Evolutionary conservation across 2,329 filamentous ascomycete species (phyloP).

Genomic region (Elsinoe arachidis): DNA sequence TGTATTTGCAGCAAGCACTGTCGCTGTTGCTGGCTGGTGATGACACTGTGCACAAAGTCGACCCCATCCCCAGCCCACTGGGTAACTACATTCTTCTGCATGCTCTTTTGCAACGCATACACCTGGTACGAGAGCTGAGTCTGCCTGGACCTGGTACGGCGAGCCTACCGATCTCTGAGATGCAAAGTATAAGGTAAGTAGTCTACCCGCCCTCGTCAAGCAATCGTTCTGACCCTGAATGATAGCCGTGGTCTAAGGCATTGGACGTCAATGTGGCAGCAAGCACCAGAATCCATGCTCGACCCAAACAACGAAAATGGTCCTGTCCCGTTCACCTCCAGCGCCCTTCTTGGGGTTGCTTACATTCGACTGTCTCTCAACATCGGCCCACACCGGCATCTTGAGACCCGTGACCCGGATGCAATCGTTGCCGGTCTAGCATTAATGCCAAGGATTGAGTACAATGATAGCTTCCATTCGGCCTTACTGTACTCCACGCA

Average conservation of each 20-base stretch:
- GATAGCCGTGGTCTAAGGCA: neutral
- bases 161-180: slow-evolving; percentile 20
- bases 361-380: slow-evolving; percentile 41
- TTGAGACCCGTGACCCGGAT: slow-evolving; percentile 36
- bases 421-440: slow-evolving; percentile 33
- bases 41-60: neutral
- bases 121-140: slow-evolving; percentile 1
- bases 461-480: slow-evolving; percentile 40
- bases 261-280: slow-evolving; percentile 29
- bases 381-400: slow-evolving; percentile 35
- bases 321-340: slow-evolving; percentile 34
- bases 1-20: neutral
- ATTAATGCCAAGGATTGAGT: slow-evolving; percentile 34
- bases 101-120: neutral
- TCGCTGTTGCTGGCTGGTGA: neutral
- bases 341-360: slow-evolving; percentile 37
- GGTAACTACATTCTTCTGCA: neutral
- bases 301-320: slow-evolving; percentile 29
- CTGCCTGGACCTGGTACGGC: neutral
- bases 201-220: neutral
- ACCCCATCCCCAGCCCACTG: neutral
- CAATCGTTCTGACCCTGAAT: neutral
- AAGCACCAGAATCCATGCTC: slow-evolving; percentile 27
- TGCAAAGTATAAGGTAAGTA: neutral
- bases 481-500: slow-evolving; percentile 47